Percentiles rank a stretch among this genome's conserved stretches.
Evolutionary conservation across 2,329 filamentous ascomycete species (phyloP).

Genomic region (Diaporthe humulicola): DNA sequence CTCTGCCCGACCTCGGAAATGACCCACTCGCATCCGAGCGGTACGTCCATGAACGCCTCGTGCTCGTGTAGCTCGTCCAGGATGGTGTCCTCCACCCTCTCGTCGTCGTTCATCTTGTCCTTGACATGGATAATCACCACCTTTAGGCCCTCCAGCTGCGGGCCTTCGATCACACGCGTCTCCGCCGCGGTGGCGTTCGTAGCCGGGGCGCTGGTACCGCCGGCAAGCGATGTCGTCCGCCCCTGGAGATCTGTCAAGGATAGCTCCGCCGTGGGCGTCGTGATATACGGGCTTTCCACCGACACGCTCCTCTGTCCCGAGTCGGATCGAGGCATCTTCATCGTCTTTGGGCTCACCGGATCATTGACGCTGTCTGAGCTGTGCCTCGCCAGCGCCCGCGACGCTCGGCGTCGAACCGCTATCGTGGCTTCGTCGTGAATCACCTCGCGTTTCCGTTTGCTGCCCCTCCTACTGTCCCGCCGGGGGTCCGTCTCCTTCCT

Average conservation of each 20-base stretch:
- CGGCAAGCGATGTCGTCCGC: slow-evolving; percentile 27
- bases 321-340: slow-evolving; percentile 46
- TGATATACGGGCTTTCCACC: slow-evolving; percentile 57
- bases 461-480: slow-evolving; percentile 52
- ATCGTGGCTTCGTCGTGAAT: slow-evolving; percentile 49
- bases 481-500: slow-evolving; percentile 32
- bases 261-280: slow-evolving; percentile 63
- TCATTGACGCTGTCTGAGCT: slow-evolving; percentile 46
- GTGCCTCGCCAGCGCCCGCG: slow-evolving; percentile 44
- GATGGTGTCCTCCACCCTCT: slow-evolving; percentile 74
- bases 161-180: slow-evolving; percentile 37
- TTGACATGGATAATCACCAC: slow-evolving; percentile 96
- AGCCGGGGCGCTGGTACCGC: slow-evolving; percentile 15
- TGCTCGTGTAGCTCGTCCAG: slow-evolving; percentile 76
- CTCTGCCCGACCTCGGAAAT: slow-evolving; percentile 77
- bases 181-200: slow-evolving; percentile 38
- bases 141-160: slow-evolving; percentile 78
- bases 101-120: slow-evolving; percentile 82
- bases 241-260: slow-evolving; percentile 42
- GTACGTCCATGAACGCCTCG: slow-evolving; percentile 66
- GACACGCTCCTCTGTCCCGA: slow-evolving; percentile 31
- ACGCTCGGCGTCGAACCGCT: slow-evolving; percentile 40
- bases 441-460: slow-evolving; percentile 75
- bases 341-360: slow-evolving; percentile 66
- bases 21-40: slow-evolving; percentile 84